Percentiles rank a stretch among this genome's conserved stretches.
Conservation (phyloP, 768 basidiomycete genomes). For the Boletus sp. region DNA sequence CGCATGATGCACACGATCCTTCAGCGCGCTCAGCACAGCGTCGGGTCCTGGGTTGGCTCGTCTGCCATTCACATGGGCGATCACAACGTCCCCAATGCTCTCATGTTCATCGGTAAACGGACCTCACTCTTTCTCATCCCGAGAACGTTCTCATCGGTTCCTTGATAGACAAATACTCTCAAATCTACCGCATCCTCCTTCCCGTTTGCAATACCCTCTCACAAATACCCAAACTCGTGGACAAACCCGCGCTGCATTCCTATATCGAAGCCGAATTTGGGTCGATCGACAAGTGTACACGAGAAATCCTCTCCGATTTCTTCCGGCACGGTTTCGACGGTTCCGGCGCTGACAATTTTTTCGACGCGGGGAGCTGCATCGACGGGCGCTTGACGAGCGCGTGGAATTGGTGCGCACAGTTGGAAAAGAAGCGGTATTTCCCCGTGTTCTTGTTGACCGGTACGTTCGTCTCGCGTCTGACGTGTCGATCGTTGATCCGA, state of each 20-base stretch:
- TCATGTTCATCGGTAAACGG: conserved; percentile 72
- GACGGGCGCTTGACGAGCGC: conserved; percentile 86
- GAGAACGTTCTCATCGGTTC: neutral
- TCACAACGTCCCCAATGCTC: conserved; percentile 57
- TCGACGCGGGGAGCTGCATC: conserved; percentile 82
- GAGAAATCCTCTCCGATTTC: conserved; percentile 79
- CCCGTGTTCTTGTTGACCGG: conserved; percentile 75
- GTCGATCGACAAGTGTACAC: conserved; percentile 61
- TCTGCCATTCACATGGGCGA: conserved; percentile 91
- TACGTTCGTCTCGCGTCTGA: conserved; percentile 33
- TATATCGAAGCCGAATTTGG: conserved; percentile 87
- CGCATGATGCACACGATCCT: conserved; percentile 88
- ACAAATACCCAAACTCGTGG: conserved; percentile 63
- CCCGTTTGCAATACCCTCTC: conserved; percentile 82
- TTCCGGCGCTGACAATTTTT: conserved; percentile 89
- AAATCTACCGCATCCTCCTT: conserved; percentile 85
- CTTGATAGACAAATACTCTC: conserved; percentile 75
- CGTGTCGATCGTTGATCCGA: neutral
- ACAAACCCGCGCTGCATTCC: conserved; percentile 67
- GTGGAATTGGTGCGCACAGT: conserved; percentile 86
- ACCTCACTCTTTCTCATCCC: neutral
- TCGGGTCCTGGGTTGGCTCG: conserved; percentile 83
- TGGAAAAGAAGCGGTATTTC: conserved; percentile 88
- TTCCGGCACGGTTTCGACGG: conserved; percentile 89
- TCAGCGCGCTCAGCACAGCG: conserved; percentile 76